These are phyloP conservation scores for Medicago arabica DNA, from an alignment of 306 rosid species.

Conservation along the genomic window DNA sequence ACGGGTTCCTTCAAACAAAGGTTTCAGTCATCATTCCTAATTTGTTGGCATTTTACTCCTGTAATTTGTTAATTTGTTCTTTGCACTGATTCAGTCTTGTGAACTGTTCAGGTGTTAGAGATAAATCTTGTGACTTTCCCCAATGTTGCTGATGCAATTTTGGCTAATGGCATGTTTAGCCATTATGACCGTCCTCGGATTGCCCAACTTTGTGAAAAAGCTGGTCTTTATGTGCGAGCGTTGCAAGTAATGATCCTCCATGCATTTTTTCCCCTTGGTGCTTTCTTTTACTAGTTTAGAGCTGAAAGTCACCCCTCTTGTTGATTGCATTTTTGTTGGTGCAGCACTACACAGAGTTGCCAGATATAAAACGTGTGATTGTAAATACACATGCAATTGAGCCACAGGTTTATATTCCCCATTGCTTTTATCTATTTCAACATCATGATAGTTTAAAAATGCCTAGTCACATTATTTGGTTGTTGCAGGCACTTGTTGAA, in stretches of 20 bases:
- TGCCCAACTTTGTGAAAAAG: slow-evolving; percentile 97
- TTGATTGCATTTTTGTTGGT: slow-evolving; percentile 44
- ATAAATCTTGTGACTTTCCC: slow-evolving; percentile 97
- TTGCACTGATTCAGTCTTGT: slow-evolving; percentile 39
- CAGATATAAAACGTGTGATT: slow-evolving; percentile 95
- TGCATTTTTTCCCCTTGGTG: neutral
- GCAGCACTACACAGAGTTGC: slow-evolving; percentile 99
- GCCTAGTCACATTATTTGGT: slow-evolving; percentile 38
- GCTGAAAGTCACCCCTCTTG: slow-evolving; percentile 8
- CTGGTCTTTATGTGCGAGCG: slow-evolving; percentile 95
- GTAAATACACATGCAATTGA: slow-evolving; percentile 99
- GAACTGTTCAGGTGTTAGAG: slow-evolving; percentile 77
- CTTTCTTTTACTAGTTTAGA: slow-evolving; percentile 4
- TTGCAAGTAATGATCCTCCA: slow-evolving; percentile 72
- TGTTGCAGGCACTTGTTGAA: slow-evolving; percentile 88
- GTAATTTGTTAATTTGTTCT: slow-evolving; percentile 8
- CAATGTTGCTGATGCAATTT: slow-evolving; percentile 96
- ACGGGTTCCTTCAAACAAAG: slow-evolving; percentile 92
- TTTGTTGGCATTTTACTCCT: slow-evolving; percentile 33
- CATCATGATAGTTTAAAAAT: slow-evolving; percentile 18
- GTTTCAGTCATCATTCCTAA: slow-evolving; percentile 45
- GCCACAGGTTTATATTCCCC: slow-evolving; percentile 79
- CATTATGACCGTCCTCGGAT: slow-evolving; percentile 97
- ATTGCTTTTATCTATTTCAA: slow-evolving; percentile 35
- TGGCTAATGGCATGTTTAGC: slow-evolving; percentile 99